Evolutionary conservation across 139 green algal species (phyloP), one percentile per base, ranked within the genome.

Genomic region (Chlamydomonas schloesseri): DNA sequence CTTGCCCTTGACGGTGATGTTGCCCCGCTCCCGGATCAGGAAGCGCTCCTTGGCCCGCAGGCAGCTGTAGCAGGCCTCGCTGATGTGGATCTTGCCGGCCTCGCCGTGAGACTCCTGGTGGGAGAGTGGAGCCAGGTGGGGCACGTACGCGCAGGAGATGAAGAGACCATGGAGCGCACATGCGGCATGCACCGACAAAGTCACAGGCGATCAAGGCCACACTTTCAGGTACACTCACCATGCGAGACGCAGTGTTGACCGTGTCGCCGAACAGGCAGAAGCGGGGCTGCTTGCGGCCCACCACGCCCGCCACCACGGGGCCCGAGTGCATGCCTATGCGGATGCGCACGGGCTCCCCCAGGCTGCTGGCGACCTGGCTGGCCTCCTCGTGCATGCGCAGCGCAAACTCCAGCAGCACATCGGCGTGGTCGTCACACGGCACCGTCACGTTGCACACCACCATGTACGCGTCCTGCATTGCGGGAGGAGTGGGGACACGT

Each of bases 201-300:
- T n/a, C n/a, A n/a, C n/a, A n/a, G n/a, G n/a, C n/a, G n/a, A n/a
- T n/a, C n/a, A n/a, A n/a, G n/a, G n/a, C n/a, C n/a, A n/a, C n/a
- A n/a, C 42, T 50, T 50, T 5, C 42, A 50, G 42, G n/a, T n/a
- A n/a, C n/a, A n/a, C 42, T 50, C 42, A 50, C 42, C 42, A 50
- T 50, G 42, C 42, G 42, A 31, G 46, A 4, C 26, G 74, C 78
- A 46, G 64, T 74, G 78, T 84, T 84, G 46, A 84, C 78, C 13
- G 64, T 84, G 65, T 84, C 78, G 46, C 78, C 89, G 76, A 93
- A 93, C 4, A 91, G 69, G 71, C 82, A 89, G 74, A 90, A 93
- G 29, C 89, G 42, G 8, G 77, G 87, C 74, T 80, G 88, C 28
- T 71, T 88, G 28, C 69, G 85, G 46, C 89, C 89, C 55, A 93